Evolutionary conservation across 1,139 yeast species (phyloP), one percentile per base, ranked within the genome.

Genomic region (Saccharomyces hybrid): DNA sequence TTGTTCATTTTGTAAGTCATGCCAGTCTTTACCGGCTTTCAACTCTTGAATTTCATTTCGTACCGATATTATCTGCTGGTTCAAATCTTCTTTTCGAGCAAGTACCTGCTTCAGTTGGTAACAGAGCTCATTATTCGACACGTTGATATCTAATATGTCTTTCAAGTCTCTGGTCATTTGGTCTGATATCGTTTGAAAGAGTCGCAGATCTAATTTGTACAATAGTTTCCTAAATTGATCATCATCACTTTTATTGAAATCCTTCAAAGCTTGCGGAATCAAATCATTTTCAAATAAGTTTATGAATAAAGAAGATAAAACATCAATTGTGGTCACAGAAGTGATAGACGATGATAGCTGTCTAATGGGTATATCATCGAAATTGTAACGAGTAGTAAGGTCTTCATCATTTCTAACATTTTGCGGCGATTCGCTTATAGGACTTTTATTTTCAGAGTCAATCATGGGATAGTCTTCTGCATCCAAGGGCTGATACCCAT

Each of bases 121-220:
- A 50, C 63, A 60, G 26, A 67, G 57, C 49, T 66, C 66, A 54
- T 68, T 68, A 51, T 67, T 68, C 6, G 71, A 68, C 34, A 61
- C 48, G 55, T 67, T 64, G 16, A 67, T 65, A 50, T 67, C 71
- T 46, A 62, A 53, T 11, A 68, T 63, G 54, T 68, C 70, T 25
- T 56, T 54, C 16, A 68, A 54, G 52, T 68, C 71, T 38, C 56
- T 54, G 13, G 53, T 50, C 28, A 66, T 53, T 27, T 56, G 55
- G 16, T 60, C 57, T 25, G 57, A 16, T 25, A 65, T 53, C 6
- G 56, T 50, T 50, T 59, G 58, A 47, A 66, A 64, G 11, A 67
- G 59, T 47, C 63, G 59, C 31, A 63, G 55, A 52, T 68, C 71
- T 28, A 68, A 53, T 50, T 65, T 63, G 53, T 61, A 62, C 56